These are phyloP conservation scores for Oryza rufipogon DNA, from an alignment of 176 grass and related monocot genomes.

Conservation along the genomic window DNA sequence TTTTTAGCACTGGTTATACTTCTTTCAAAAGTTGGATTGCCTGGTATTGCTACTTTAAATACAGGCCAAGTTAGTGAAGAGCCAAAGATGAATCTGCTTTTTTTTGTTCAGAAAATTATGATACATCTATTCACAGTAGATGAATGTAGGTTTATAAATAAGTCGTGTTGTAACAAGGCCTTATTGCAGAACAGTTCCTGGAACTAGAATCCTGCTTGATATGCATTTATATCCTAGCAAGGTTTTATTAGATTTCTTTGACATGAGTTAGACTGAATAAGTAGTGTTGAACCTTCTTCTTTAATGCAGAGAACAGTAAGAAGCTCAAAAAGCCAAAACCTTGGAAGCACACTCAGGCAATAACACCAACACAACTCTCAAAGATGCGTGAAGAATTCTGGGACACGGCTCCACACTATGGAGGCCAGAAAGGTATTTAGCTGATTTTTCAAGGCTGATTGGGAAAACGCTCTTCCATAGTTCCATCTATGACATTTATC, in stretches of 20 bases:
- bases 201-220: background rate
- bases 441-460: background rate
- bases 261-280: slow-evolving; percentile 2
- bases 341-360: slow-evolving; percentile 84
- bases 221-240: background rate
- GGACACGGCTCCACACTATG: slow-evolving; percentile 95
- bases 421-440: slow-evolving; percentile 86
- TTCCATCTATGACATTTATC: background rate
- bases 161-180: slow-evolving; percentile 12
- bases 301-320: slow-evolving; percentile 74
- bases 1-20: background rate
- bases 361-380: slow-evolving; percentile 61
- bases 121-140: background rate
- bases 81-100: slow-evolving; percentile 2
- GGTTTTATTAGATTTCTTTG: background rate
- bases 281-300: background rate
- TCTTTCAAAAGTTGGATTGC: background rate
- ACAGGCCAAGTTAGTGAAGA: background rate
- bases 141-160: background rate
- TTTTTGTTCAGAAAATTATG: background rate
- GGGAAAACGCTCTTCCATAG: background rate
- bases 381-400: slow-evolving; percentile 98
- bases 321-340: slow-evolving; percentile 85
- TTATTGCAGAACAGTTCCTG: background rate
- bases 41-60: background rate